Evolutionary conservation across 1,139 yeast species (phyloP), one percentile per base, ranked within the genome.

Genomic region (Pichia sp.): DNA sequence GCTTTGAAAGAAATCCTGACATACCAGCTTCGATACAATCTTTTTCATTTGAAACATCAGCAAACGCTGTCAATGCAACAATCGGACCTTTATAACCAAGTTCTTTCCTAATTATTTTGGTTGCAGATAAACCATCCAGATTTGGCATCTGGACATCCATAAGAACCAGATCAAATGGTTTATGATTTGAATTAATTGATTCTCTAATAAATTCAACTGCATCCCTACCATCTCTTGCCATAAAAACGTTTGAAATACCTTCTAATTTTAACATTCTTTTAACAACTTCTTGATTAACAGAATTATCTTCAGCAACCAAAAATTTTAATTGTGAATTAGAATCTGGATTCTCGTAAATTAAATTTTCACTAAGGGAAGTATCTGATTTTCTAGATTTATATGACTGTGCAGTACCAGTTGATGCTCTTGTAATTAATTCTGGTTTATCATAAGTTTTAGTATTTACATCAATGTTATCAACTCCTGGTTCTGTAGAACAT

Each of bases 131-230:
- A 1, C 98, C 98, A 64, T 89, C 95, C 56, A 87, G 75, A 57
- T 78, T 81, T 2, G 97, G 98, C 98, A 92, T 92, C 66, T 89
- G 96, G 46, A 92, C 88, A 67, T 92, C 98, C 97, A 92, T 90
- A 61, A 92, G 86, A 7, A 92, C 79, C 47, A 92, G 68, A 59
- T 86, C 92, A 64, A 74, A 88, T 29, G 65, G 58, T n/a, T 63
- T 65, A 7, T 62, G 62, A 9, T 54, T 42, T 1, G 42, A 50
- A 8, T 10, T 44, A 9, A 53, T 42, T 25, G 67, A 66, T 37
- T 73, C 74, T 54, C 76, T 74, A 2, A 86, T 82, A 46, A 73
- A 70, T 31, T 79, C 80, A 40, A 87, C 80, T 0, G 95, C 97
- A 57, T 86, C 94, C 41, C 80, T 83, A n/a, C 98, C 98, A 65